Conservation (phyloP, 1,139 yeast genomes). For the Kodamaea arcana region DNA sequence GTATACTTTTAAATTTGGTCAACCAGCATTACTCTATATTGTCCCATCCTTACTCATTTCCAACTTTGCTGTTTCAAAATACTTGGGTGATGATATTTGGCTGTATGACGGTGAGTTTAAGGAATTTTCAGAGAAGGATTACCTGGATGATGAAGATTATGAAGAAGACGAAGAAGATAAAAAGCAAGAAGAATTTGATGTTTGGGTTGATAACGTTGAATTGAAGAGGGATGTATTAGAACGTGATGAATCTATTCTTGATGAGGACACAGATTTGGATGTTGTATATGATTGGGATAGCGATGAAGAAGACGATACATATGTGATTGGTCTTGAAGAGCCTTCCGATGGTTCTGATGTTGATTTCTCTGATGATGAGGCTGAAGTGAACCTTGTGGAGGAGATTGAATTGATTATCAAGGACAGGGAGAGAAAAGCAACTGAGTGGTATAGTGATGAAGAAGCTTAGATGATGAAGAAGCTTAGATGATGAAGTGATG, state of each 20-base stretch:
- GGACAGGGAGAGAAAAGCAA: conserved; percentile 4
- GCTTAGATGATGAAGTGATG: no score
- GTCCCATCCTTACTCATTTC: conserved; percentile 46
- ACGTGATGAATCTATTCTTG: conserved; percentile 13
- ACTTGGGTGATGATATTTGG: conserved; percentile 13
- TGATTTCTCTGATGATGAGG: conserved; percentile 7
- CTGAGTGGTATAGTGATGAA: conserved; percentile 5
- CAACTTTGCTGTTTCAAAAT: conserved; percentile 14
- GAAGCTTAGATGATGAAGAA: not conserved
- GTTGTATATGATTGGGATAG: conserved; percentile 9
- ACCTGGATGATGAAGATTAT: conserved; percentile 19
- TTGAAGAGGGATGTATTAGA: conserved; percentile 12
- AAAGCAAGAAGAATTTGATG: conserved; percentile 13
- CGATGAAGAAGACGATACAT: conserved; percentile 28
- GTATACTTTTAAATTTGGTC: conserved; percentile 42
- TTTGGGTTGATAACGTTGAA: conserved; percentile 22
- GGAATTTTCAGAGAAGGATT: conserved; percentile 11
- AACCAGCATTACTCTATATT: conserved; percentile 64
- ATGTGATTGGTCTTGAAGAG: conserved; percentile 15
- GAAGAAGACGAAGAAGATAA: conserved; percentile 13
- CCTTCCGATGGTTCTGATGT: conserved; percentile 7
- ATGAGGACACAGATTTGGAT: conserved; percentile 8
- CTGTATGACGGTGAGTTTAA: conserved; percentile 21
- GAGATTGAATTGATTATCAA: conserved; percentile 6
- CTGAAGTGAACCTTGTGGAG: conserved; percentile 13